phyloP scores from a whole-genome alignment of 1,284 basidiomycete species.

The Cystobasidium sp. region DNA sequence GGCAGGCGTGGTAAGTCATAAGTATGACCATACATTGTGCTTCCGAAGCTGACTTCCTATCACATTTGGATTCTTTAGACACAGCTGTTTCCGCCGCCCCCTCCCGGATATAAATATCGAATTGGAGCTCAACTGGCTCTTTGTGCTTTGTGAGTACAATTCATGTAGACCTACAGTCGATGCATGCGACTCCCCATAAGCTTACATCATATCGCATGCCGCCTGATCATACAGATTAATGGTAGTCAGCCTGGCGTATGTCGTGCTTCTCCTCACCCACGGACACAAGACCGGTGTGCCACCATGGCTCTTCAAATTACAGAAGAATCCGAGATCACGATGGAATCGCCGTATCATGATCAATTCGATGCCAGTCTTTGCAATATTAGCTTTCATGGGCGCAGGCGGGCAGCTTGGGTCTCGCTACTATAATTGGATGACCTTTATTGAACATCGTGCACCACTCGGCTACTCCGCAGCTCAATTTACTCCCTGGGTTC shows the following conservation, averaged over 20 bases:
- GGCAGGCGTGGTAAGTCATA: background rate
- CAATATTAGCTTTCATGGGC: background rate
- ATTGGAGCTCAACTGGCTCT: background rate
- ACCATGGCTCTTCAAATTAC: slow-evolving; percentile 12
- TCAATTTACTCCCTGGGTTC: slow-evolving; percentile 6
- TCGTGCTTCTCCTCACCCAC: slow-evolving; percentile 3
- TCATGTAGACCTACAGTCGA: background rate
- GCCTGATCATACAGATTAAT: slow-evolving; percentile 9
- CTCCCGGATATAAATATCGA: background rate
- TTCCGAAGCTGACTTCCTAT: background rate
- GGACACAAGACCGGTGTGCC: background rate
- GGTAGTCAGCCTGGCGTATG: slow-evolving; percentile 2
- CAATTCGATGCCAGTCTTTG: slow-evolving; percentile 18
- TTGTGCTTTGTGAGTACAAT: background rate
- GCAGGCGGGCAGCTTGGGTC: slow-evolving; percentile 8
- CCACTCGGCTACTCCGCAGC: background rate
- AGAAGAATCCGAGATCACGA: slow-evolving; percentile 3
- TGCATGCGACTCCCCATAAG: background rate
- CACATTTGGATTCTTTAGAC: background rate
- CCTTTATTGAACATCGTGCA: background rate
- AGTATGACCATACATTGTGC: background rate
- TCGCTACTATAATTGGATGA: slow-evolving; percentile 13
- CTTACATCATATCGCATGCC: background rate
- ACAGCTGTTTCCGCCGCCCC: background rate
- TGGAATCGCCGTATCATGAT: slow-evolving; percentile 1